Base-by-base conservation (phyloP, 139 green algal species). In the Auxenochlorella pyrenoidosa region DNA sequence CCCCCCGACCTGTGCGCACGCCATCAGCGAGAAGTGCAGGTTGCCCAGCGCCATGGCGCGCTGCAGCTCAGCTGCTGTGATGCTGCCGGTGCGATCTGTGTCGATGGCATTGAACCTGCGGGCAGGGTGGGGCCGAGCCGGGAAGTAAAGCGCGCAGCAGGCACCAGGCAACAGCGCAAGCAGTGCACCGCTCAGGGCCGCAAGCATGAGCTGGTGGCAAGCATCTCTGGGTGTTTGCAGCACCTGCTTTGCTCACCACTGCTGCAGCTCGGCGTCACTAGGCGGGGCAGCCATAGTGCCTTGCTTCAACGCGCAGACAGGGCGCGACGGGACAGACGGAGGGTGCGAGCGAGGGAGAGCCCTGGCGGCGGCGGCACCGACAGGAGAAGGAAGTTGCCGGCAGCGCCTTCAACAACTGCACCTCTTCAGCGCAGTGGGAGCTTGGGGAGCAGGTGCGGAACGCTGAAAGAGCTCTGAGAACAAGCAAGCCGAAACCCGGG, bases 11-110 rank as follows among this genome's bases (percentile, higher is more conserved):
- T 83, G 79, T 18, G 79, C 63, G 65, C 79, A 84, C 5, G 79
- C 79, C 79, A 75, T 73, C 18, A 84, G 59, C 21, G n/a, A 58
- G 80, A 85, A 85, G 58, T 77, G 63, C 40, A 85, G 60, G 40
- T 43, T 43, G 21, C 80, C 80, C 63, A 85, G 41, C 4, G 60
- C 80, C 41, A 85, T 44, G 21, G 80, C 80, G 3, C 80, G 80
- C 40, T 85, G 80, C 60, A 85, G 80, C 60, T 85, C 80, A 38
- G 19, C 40, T 0, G 80, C 63, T 1, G 44, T 75, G 40, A 85
- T 76, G 30, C 41, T 66, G 40, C 80, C 80, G 1, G 80, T 76
- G 5, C 80, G 40, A 36, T 84, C 79, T 0, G 36, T 40, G 36
- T 76, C 80, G 16, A 85, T 81, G 30, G 75, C 43, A 63, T 36